phyloP scores from a whole-genome alignment of 768 basidiomycete species.

The Auriscalpium orientale region DNA sequence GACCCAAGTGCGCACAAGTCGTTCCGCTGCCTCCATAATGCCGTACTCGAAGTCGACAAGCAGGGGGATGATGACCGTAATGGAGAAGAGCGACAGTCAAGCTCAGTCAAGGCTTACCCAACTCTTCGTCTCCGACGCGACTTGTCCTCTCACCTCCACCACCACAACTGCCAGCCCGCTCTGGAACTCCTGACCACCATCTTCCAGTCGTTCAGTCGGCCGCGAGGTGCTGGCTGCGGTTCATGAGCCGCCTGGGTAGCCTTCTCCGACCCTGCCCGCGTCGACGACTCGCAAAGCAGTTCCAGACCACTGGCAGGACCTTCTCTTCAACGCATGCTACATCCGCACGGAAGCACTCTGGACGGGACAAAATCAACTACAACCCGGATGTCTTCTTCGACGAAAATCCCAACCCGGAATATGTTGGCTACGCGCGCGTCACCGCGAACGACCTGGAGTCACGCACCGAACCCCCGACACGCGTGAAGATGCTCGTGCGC shows the following conservation, averaged over 20 bases:
- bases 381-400: slow-evolving; percentile 55
- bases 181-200: background rate
- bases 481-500: slow-evolving; percentile 89
- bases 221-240: background rate
- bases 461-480: slow-evolving; percentile 52
- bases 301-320: background rate
- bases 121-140: background rate
- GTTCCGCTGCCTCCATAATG: slow-evolving; percentile 21
- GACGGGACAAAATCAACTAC: slow-evolving; percentile 69
- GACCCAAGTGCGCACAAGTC: slow-evolving; percentile 22
- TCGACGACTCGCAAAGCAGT: background rate
- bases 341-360: background rate
- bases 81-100: too few species aligned
- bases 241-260: slow-evolving; percentile 12
- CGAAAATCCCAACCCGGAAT: slow-evolving; percentile 35
- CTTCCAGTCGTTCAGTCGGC: background rate
- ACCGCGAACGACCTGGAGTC: slow-evolving; percentile 64
- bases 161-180: too few species aligned
- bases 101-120: slow-evolving; percentile 1
- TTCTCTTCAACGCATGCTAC: slow-evolving; percentile 3
- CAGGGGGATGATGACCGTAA: background rate
- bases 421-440: slow-evolving; percentile 47
- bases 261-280: slow-evolving; percentile 2
- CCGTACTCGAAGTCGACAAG: background rate
- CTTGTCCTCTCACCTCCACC: too few species aligned